A percentile compares a stretch with the other conserved stretches of the same genome.
Evolutionary conservation across 2,329 filamentous ascomycete genomes (phyloP).

Genomic region (Domatiomyces globalis): DNA sequence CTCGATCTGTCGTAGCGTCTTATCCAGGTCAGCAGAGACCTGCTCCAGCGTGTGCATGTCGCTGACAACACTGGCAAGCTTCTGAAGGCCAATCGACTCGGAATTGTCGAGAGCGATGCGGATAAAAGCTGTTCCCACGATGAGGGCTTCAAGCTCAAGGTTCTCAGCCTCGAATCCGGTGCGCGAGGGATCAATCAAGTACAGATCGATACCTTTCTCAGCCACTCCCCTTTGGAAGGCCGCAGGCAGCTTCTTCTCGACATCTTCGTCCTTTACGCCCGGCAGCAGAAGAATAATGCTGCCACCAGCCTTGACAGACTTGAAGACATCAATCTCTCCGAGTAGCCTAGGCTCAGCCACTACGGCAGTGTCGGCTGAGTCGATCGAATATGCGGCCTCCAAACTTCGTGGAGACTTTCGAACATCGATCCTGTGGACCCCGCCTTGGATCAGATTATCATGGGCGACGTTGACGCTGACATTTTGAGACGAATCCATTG

Average conservation of each 20-base stretch:
- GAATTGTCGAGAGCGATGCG: slow-evolving; percentile 57
- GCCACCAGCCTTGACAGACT: slow-evolving; percentile 54
- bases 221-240: slow-evolving; percentile 57
- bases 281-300: slow-evolving; percentile 63
- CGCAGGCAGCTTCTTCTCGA: slow-evolving; percentile 70
- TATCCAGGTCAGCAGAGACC: slow-evolving; percentile 46
- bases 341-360: slow-evolving; percentile 70
- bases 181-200: slow-evolving; percentile 57
- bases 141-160: slow-evolving; percentile 44
- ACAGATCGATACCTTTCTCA: slow-evolving; percentile 56
- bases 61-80: slow-evolving; percentile 49
- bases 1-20: slow-evolving; percentile 57
- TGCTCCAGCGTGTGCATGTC: slow-evolving; percentile 50
- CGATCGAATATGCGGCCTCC: slow-evolving; percentile 69
- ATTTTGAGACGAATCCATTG: slow-evolving; percentile 46
- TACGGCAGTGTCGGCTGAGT: slow-evolving; percentile 63
- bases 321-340: slow-evolving; percentile 59
- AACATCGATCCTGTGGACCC: slow-evolving; percentile 69
- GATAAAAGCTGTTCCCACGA: slow-evolving; percentile 72
- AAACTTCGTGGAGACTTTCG: slow-evolving; percentile 69
- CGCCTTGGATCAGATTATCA: slow-evolving; percentile 56
- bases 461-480: slow-evolving; percentile 45
- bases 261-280: slow-evolving; percentile 70
- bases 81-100: slow-evolving; percentile 48
- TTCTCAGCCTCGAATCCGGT: slow-evolving; percentile 56